A percentile compares a stretch with the other conserved stretches of the same genome.
Evolutionary conservation across 1,139 yeast genomes (phyloP).

Genomic region (Yamadazyma jaroonii): DNA sequence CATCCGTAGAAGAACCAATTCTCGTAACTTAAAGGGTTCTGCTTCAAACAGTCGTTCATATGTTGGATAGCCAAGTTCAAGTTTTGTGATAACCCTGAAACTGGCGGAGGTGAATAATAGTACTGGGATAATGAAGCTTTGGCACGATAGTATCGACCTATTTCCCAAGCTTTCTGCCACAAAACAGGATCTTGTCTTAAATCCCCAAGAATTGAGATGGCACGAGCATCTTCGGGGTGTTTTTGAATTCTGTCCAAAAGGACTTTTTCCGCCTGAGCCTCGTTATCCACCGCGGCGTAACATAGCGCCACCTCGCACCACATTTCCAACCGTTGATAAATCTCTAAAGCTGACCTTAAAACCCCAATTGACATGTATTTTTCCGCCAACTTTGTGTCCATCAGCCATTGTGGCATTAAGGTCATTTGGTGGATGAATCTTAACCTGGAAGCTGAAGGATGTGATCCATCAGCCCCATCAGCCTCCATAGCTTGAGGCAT

Average conservation of each 20-base stretch:
- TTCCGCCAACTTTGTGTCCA: conserved; percentile 83
- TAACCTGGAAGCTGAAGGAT: conserved; percentile 50
- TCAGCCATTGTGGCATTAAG: conserved; percentile 78
- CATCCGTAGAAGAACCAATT: conserved; percentile 96
- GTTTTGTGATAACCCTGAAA: conserved; percentile 52
- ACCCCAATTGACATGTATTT: conserved; percentile 86
- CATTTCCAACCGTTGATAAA: conserved; percentile 76
- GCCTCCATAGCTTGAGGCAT: conserved; percentile 47
- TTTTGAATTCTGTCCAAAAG: conserved; percentile 51
- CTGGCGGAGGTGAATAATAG: conserved; percentile 63
- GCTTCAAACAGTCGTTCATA: conserved; percentile 69
- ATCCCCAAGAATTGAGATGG: conserved; percentile 84
- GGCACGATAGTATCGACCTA: conserved; percentile 81
- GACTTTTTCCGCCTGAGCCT: conserved; percentile 59
- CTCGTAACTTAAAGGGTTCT: conserved; percentile 74
- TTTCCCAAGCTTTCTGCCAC: conserved; percentile 88
- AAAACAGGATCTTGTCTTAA: conserved; percentile 69
- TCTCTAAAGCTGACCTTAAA: conserved; percentile 82
- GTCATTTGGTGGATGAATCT: conserved; percentile 74
- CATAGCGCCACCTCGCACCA: conserved; percentile 87
- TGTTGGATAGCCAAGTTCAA: conserved; percentile 58
- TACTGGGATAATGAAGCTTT: conserved; percentile 78
- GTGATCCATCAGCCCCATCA: conserved; percentile 17
- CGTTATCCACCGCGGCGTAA: conserved; percentile 82
- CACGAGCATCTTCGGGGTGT: conserved; percentile 78